Evolutionary conservation across 768 basidiomycete genomes (phyloP).

Genomic region (Lactifluus rugatus): DNA sequence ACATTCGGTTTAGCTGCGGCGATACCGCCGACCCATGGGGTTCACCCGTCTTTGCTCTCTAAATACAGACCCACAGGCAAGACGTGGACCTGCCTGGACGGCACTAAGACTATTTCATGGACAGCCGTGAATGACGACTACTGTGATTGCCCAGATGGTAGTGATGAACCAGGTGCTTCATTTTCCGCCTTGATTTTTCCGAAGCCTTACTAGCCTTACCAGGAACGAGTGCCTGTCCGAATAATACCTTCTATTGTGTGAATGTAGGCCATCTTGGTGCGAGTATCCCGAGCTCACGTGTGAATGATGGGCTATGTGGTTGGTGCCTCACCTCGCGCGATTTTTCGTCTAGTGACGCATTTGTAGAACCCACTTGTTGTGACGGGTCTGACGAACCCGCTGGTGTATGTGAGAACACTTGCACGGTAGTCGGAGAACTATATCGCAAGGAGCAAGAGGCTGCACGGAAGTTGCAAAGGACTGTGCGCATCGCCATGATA

Average conservation of each 20-base stretch:
- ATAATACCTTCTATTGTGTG: constrained; percentile 68
- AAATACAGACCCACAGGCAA: constrained; percentile 44
- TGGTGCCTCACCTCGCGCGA: constrained; percentile 23
- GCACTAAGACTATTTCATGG: constrained; percentile 69
- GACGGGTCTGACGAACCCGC: constrained; percentile 89
- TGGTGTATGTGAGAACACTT: constrained; percentile 72
- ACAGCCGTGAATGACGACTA: constrained; percentile 85
- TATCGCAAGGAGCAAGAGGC: constrained; percentile 60
- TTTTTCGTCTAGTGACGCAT: constrained; percentile 15
- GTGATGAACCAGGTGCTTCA: constrained; percentile 77
- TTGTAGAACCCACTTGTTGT: constrained; percentile 79
- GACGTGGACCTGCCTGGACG: constrained; percentile 74
- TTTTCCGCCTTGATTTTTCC: background rate
- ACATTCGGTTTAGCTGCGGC: background rate
- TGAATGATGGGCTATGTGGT: constrained; percentile 94
- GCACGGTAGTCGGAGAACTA: constrained; percentile 62
- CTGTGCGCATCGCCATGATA: constrained; percentile 37
- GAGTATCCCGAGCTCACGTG: constrained; percentile 67
- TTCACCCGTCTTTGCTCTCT: constrained; percentile 42
- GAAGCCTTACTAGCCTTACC: constrained; percentile 3
- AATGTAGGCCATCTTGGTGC: constrained; percentile 86
- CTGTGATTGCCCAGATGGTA: constrained; percentile 92
- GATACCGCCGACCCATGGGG: constrained; percentile 46
- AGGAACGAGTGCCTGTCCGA: constrained; percentile 83
- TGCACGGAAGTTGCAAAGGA: constrained; percentile 70